These are phyloP conservation scores for Peniophora sp. DNA, from an alignment of 1,284 basidiomycete genomes.

Conservation along the genomic window DNA sequence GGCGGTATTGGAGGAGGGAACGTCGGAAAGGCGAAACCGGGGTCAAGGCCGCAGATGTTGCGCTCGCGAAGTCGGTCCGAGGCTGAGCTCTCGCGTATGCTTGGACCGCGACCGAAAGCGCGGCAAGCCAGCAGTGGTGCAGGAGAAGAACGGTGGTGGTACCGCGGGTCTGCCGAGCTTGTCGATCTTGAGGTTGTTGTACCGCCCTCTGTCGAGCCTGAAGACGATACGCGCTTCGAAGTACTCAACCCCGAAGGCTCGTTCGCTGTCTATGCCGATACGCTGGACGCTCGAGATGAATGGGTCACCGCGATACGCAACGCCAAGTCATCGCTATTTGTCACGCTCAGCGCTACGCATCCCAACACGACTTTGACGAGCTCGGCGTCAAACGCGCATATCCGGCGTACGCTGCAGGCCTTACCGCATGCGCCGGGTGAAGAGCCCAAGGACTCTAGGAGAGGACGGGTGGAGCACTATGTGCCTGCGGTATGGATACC, in stretches of 20 bases:
- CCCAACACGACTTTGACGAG: constrained; percentile 76
- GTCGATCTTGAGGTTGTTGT: constrained; percentile 74
- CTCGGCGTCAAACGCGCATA: constrained; percentile 64
- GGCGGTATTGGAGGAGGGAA: neutral
- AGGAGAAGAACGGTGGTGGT: constrained; percentile 56
- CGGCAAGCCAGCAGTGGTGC: constrained; percentile 31
- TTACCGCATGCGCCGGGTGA: constrained; percentile 59
- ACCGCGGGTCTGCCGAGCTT: constrained; percentile 59
- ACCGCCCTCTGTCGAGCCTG: constrained; percentile 36
- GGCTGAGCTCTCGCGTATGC: constrained; percentile 31
- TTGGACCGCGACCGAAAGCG: constrained; percentile 25
- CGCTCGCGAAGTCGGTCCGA: constrained; percentile 56
- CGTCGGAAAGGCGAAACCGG: constrained; percentile 7
- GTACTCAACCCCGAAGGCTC: constrained; percentile 70
- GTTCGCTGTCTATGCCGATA: constrained; percentile 65
- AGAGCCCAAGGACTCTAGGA: constrained; percentile 27
- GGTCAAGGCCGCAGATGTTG: constrained; percentile 26
- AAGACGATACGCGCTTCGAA: constrained; percentile 54
- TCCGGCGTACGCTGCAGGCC: constrained; percentile 64
- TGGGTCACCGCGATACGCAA: constrained; percentile 68
- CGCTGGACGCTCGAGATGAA: constrained; percentile 50
- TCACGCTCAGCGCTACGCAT: constrained; percentile 57
- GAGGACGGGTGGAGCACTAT: constrained; percentile 75
- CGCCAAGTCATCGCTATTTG: constrained; percentile 65
- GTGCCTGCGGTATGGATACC: constrained; percentile 91